phyloP scores from a whole-genome alignment of 2,329 filamentous ascomycete genomes.

The Lachnellula subtilissima region DNA sequence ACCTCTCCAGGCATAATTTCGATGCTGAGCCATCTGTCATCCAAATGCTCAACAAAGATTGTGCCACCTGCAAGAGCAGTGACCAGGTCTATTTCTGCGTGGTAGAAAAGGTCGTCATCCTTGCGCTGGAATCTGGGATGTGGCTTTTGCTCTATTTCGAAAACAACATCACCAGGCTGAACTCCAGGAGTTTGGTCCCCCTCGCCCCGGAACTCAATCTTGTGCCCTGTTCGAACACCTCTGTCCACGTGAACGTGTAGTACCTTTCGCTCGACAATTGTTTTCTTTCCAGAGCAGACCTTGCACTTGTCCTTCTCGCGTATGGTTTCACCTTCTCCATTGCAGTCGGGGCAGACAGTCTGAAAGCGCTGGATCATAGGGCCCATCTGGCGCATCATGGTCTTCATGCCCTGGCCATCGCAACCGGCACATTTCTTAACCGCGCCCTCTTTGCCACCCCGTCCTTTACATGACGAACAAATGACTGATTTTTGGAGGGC shows the following conservation, averaged over 20 bases:
- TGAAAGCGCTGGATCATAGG: conserved; percentile 99
- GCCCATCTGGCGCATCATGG: conserved; percentile 99
- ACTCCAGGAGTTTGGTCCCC: conserved; percentile 94
- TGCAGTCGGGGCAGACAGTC: conserved; percentile 97
- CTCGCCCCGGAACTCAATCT: conserved; percentile 95
- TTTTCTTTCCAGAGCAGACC: conserved; percentile 96
- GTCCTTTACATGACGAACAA: conserved; percentile 88
- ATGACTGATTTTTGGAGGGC: conserved; percentile 97
- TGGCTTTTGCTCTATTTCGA: conserved; percentile 99
- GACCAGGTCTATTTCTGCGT: conserved; percentile 90
- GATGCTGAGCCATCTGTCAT: conserved; percentile 93
- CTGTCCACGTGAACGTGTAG: conserved; percentile 96
- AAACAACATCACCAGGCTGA: conserved; percentile 91
- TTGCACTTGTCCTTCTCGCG: conserved; percentile 98
- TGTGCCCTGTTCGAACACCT: conserved; percentile 88
- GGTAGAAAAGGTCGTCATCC: conserved; percentile 93
- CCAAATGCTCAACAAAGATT: conserved; percentile 91
- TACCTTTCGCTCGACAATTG: conserved; percentile 92
- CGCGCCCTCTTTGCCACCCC: conserved; percentile 96
- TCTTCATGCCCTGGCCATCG: conserved; percentile 96
- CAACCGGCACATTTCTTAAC: conserved; percentile 89
- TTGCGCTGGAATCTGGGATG: conserved; percentile 92
- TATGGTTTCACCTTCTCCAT: conserved; percentile 94
- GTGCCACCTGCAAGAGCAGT: conserved; percentile 89
- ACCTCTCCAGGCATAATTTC: conserved; percentile 92